phyloP scores from a whole-genome alignment of 768 basidiomycete genomes.

The Chalciporus piperatus region DNA sequence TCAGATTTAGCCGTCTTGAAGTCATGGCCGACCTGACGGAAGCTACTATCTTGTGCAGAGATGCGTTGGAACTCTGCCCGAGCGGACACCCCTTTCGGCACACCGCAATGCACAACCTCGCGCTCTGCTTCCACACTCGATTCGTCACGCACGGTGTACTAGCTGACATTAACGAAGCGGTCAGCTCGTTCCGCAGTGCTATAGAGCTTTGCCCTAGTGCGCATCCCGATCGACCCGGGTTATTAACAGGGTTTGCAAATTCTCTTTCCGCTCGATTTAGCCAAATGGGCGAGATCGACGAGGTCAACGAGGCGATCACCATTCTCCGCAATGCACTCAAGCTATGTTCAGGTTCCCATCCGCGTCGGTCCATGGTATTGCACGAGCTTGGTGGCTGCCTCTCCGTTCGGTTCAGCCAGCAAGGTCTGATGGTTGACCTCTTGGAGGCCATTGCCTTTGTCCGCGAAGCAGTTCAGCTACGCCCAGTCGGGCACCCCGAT shows the following conservation, averaged over 20 bases:
- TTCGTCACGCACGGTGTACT: too few species aligned
- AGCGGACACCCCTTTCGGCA: too few species aligned
- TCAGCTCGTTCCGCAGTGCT: not conserved
- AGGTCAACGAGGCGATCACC: not conserved
- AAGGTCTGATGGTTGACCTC: constrained; percentile 4
- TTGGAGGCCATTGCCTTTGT: constrained; percentile 17
- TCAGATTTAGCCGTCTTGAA: too few species aligned
- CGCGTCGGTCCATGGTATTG: not conserved
- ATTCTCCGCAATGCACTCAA: not conserved
- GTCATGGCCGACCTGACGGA: too few species aligned
- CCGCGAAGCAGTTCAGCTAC: constrained; percentile 1
- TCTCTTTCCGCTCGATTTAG: not conserved
- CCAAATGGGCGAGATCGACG: not conserved
- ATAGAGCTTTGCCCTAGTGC: not conserved
- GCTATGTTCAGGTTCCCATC: constrained; percentile 1
- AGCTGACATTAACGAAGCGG: too few species aligned
- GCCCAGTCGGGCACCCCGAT: constrained; percentile 1
- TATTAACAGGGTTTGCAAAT: not conserved
- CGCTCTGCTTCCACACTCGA: too few species aligned
- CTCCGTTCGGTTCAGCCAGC: not conserved
- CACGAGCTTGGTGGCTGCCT: constrained; percentile 17
- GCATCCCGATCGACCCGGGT: not conserved
- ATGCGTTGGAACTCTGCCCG: too few species aligned
- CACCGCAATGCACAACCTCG: too few species aligned
- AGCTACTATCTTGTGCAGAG: too few species aligned